These are phyloP conservation scores for Cocos nucifera DNA, from an alignment of 176 grass and related monocot species.

Conservation along the genomic window DNA sequence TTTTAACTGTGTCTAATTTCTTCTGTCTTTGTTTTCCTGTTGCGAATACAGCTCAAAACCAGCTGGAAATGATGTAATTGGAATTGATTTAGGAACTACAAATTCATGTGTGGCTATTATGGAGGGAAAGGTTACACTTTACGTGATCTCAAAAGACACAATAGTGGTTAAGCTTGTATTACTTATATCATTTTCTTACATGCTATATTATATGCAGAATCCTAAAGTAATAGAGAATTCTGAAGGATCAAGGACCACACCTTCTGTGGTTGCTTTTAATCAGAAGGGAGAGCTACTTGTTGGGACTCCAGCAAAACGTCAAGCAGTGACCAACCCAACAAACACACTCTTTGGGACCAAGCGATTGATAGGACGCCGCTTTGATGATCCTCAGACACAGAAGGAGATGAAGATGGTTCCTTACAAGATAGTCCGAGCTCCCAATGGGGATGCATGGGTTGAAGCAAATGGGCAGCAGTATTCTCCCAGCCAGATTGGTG, in stretches of 20 bases:
- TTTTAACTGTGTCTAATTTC: background rate
- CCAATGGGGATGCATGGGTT: constrained; percentile 40
- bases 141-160: background rate
- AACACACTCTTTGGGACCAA: constrained; percentile 37
- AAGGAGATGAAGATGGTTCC: constrained; percentile 45
- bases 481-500: constrained; percentile 36
- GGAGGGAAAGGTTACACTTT: constrained; percentile 31
- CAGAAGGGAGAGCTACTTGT: constrained; percentile 35
- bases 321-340: constrained; percentile 33
- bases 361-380: constrained; percentile 31
- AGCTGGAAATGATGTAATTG: constrained; percentile 34
- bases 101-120: constrained; percentile 37
- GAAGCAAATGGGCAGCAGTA: constrained; percentile 35
- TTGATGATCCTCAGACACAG: constrained; percentile 26
- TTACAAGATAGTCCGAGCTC: constrained; percentile 26
- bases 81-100: constrained; percentile 44
- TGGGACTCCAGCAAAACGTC: constrained; percentile 36
- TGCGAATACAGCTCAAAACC: constrained; percentile 16
- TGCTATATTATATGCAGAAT: constrained; percentile 13
- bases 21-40: background rate
- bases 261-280: constrained; percentile 36
- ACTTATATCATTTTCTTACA: background rate
- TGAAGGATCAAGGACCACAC: constrained; percentile 33
- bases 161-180: background rate
- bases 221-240: constrained; percentile 37